Conservation (phyloP, 139 green algal genomes). For the Chlorokybus atmophyticus region DNA sequence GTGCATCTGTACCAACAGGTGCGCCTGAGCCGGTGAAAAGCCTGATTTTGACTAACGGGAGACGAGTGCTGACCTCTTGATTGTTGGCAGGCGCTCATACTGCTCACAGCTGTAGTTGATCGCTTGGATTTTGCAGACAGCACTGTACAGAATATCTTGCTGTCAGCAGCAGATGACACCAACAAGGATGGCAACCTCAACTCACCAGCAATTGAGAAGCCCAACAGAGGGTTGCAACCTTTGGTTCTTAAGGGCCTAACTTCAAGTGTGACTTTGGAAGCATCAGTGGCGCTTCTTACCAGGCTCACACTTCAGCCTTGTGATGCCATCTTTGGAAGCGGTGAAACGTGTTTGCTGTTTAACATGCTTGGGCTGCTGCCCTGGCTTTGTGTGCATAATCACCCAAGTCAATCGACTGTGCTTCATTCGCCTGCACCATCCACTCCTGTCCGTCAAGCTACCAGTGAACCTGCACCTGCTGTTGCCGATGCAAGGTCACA, state of each 20-base stretch:
- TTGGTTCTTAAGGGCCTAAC: conserved; percentile 70
- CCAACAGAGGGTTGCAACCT: conserved; percentile 57
- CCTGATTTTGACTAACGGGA: too few relatives aligned
- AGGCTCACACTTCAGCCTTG: conserved; percentile 28
- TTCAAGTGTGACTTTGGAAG: conserved; percentile 39
- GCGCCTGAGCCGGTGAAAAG: too few relatives aligned
- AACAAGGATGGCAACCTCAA: too few relatives aligned
- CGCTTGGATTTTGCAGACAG: conserved; percentile 41
- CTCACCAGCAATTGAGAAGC: too few relatives aligned
- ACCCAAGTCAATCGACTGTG: too few relatives aligned
- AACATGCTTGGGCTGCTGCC: conserved; percentile 52
- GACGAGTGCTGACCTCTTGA: too few relatives aligned
- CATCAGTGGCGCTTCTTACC: conserved; percentile 20
- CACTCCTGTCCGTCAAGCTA: too few relatives aligned
- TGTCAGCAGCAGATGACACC: conserved; percentile 30
- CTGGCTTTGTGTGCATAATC: conserved; percentile 51
- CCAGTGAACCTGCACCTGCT: too few relatives aligned
- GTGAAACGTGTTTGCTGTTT: conserved; percentile 47
- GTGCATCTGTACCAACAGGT: conserved; percentile 68
- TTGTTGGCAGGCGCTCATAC: conserved; percentile 13
- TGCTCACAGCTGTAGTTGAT: conserved; percentile 46
- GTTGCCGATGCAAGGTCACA: too few relatives aligned
- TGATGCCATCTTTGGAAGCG: conserved; percentile 49
- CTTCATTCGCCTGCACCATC: too few relatives aligned
- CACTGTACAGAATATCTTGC: conserved; percentile 55